Evolutionary conservation across 129 eudicot species (phyloP).

Genomic region (Silybum marianum): DNA sequence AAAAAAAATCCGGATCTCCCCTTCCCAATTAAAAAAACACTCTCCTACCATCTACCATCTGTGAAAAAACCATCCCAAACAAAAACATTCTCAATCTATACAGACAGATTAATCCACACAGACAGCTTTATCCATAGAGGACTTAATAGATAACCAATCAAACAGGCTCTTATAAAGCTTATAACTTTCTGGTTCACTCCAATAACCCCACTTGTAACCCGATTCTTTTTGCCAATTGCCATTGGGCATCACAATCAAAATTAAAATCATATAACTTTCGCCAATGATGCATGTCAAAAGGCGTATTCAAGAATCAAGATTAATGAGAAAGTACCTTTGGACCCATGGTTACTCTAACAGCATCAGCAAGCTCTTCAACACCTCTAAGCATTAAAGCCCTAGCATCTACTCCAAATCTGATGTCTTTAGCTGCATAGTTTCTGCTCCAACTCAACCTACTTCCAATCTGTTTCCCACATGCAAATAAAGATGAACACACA

Average conservation of each 20-base stretch:
- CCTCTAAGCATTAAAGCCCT: constrained; percentile 86
- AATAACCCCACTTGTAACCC: too few relatives aligned
- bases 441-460: constrained; percentile 67
- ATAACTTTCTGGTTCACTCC: too few relatives aligned
- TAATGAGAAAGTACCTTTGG: constrained; percentile 57
- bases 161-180: not conserved
- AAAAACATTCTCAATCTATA: too few relatives aligned
- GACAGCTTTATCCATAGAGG: too few relatives aligned
- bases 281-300: not conserved
- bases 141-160: too few relatives aligned
- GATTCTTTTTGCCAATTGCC: not conserved
- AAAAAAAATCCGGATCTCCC: too few relatives aligned
- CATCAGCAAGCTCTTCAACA: constrained; percentile 91
- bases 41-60: too few relatives aligned
- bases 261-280: not conserved
- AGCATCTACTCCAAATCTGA: constrained; percentile 84
- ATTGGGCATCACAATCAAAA: not conserved
- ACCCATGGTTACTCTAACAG: constrained; percentile 92
- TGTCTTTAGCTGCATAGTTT: constrained; percentile 87
- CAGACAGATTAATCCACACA: too few relatives aligned
- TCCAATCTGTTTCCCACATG: constrained; percentile 44
- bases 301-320: not conserved
- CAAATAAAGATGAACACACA: constrained; percentile 4
- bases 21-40: too few relatives aligned
- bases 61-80: too few relatives aligned